Evolutionary conservation across 805 yeast species (phyloP).

Genomic region (Osmozyma mogii): DNA sequence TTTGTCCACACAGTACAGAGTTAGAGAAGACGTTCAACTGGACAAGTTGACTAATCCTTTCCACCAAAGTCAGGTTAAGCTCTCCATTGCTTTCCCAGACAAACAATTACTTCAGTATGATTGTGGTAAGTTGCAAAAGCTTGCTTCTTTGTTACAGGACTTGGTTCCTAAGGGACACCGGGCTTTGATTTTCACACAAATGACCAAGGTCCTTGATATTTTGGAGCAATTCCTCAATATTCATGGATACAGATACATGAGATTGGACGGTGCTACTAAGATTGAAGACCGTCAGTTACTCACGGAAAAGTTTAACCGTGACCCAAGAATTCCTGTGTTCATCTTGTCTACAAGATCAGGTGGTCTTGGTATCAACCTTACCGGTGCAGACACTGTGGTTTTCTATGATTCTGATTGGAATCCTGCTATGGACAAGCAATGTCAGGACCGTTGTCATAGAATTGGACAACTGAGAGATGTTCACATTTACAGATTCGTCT

Average conservation of each 20-base stretch:
- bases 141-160: constrained; percentile 68
- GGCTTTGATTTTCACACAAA: constrained; percentile 92
- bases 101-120: constrained; percentile 87
- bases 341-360: constrained; percentile 95
- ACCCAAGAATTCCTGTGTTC: constrained; percentile 79
- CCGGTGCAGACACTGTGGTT: constrained; percentile 98
- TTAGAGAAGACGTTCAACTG: constrained; percentile 21
- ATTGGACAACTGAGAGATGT: constrained; percentile 98
- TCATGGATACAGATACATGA: constrained; percentile 89
- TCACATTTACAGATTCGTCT: constrained; percentile 91
- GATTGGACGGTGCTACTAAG: constrained; percentile 95
- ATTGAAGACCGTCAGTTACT: constrained; percentile 93
- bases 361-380: constrained; percentile 93
- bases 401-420: constrained; percentile 99
- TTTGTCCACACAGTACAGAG: constrained; percentile 23
- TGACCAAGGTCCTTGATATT: constrained; percentile 94
- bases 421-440: constrained; percentile 98
- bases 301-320: constrained; percentile 89
- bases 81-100: constrained; percentile 94
- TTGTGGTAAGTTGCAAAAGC: constrained; percentile 90
- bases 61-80: constrained; percentile 76
- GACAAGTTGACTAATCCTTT: constrained; percentile 46
- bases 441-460: constrained; percentile 98
- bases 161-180: constrained; percentile 84
- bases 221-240: constrained; percentile 88